These are phyloP conservation scores for Tulasnella sp. DNA, from an alignment of 768 basidiomycete genomes.

Conservation along the genomic window DNA sequence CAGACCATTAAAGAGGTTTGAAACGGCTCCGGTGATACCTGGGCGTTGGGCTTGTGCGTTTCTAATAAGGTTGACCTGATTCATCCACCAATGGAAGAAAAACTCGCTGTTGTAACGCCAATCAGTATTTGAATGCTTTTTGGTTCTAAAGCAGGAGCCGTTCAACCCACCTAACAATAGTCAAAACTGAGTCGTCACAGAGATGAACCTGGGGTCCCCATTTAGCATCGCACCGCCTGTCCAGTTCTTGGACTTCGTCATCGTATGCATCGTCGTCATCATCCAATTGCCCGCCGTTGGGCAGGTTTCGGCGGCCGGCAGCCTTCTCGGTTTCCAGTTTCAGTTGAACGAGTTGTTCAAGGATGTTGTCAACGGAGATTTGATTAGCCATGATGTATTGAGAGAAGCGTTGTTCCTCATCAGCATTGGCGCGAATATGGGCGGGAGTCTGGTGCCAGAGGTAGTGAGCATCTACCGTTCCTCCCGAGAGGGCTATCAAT, in stretches of 20 bases:
- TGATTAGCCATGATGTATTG: neutral
- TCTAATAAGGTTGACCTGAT: neutral
- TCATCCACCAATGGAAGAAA: constrained; percentile 11
- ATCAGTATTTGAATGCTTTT: neutral
- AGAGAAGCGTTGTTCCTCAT: neutral
- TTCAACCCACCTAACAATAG: neutral
- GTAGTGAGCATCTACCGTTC: neutral
- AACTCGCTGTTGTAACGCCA: neutral
- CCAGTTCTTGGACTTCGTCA: neutral
- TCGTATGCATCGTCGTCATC: constrained; percentile 5
- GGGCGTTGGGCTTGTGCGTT: neutral
- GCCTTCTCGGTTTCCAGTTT: neutral
- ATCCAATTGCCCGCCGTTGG: neutral
- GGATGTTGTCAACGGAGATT: neutral
- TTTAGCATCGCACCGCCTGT: neutral
- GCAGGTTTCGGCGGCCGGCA: neutral
- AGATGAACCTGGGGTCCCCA: constrained; percentile 6
- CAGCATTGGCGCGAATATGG: neutral
- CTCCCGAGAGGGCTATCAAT: constrained; percentile 7
- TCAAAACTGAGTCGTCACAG: constrained; percentile 7
- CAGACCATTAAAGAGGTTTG: neutral
- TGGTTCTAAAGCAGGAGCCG: neutral
- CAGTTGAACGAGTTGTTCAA: neutral
- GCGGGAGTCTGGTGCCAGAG: constrained; percentile 2
- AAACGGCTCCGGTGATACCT: neutral